phyloP scores from a whole-genome alignment of 176 grass and related monocot species.

The Aegilops speltoides region DNA sequence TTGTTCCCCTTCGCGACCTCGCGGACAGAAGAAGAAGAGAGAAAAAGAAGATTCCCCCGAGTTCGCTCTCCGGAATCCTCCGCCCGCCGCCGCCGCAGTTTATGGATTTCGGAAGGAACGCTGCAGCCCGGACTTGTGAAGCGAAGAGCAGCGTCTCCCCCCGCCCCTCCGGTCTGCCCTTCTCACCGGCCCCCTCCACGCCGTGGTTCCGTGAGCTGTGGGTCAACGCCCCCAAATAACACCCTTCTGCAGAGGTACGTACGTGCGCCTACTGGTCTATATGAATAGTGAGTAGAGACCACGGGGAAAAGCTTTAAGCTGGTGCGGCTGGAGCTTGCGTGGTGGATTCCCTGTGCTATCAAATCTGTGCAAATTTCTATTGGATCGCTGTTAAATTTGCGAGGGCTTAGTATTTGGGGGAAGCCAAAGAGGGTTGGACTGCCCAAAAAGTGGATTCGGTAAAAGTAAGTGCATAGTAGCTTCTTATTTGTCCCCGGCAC shows the following conservation, averaged over 20 bases:
- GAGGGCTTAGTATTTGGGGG: not conserved
- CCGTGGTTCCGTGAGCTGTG: conserved; percentile 78
- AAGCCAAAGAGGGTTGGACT: not conserved
- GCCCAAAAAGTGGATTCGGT: not conserved
- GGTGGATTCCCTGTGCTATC: not conserved
- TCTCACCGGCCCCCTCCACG: conserved; percentile 35
- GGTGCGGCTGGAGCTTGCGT: not conserved
- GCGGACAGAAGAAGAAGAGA: not conserved
- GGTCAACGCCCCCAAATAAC: conserved; percentile 50
- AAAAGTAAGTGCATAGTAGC: not conserved
- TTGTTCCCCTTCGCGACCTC: not conserved
- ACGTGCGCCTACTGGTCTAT: not conserved
- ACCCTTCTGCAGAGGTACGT: conserved; percentile 15
- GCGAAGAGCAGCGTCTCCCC: conserved; percentile 18
- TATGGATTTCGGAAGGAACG: conserved; percentile 48
- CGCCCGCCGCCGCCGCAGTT: conserved; percentile 33
- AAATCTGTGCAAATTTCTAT: not conserved
- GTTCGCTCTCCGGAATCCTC: conserved; percentile 31
- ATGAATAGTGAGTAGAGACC: not conserved
- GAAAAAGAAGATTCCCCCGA: not conserved
- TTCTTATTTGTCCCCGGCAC: not conserved
- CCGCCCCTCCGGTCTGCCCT: conserved; percentile 24
- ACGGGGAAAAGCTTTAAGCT: not conserved
- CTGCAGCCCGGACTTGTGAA: conserved; percentile 25
- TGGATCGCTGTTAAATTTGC: not conserved